These are phyloP conservation scores for Hymenochaete sp. DNA, from an alignment of 1,284 basidiomycete species.

Conservation along the genomic window DNA sequence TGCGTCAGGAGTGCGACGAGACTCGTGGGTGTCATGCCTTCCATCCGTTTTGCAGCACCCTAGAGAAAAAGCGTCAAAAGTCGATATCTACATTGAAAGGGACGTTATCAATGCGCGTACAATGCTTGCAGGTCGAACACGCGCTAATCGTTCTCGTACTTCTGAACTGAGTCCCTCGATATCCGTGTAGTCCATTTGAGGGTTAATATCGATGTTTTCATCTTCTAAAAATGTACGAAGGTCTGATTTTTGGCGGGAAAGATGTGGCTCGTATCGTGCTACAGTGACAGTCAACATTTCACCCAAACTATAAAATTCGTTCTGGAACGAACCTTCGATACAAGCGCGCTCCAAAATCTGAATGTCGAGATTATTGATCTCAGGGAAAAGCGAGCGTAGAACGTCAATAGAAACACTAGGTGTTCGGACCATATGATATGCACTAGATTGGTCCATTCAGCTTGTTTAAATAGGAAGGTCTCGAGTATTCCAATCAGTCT, in stretches of 20 bases:
- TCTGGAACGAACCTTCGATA: constrained; percentile 51
- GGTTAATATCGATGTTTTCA: constrained; percentile 63
- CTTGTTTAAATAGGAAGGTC: not conserved
- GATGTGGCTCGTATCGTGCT: constrained; percentile 55
- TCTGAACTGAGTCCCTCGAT: constrained; percentile 71
- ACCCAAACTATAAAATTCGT: not conserved
- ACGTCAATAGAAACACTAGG: constrained; percentile 42
- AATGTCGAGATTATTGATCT: constrained; percentile 43
- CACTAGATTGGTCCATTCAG: constrained; percentile 34
- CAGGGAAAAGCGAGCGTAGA: constrained; percentile 46
- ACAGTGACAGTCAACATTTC: constrained; percentile 1
- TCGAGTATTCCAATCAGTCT: not conserved
- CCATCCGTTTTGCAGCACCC: constrained; percentile 82
- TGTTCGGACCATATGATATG: constrained; percentile 67
- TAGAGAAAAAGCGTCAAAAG: constrained; percentile 24
- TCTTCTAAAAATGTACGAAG: constrained; percentile 72
- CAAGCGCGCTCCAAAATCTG: constrained; percentile 52
- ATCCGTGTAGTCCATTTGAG: constrained; percentile 56
- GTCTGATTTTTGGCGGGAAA: constrained; percentile 65
- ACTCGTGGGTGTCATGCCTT: constrained; percentile 76
- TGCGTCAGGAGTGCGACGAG: constrained; percentile 57
- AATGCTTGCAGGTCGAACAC: constrained; percentile 59
- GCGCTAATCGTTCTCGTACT: constrained; percentile 57
- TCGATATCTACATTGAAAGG: not conserved
- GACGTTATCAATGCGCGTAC: constrained; percentile 29